phyloP scores from a whole-genome alignment of 2,329 filamentous ascomycete species.

The Lachnellula hyalina region DNA sequence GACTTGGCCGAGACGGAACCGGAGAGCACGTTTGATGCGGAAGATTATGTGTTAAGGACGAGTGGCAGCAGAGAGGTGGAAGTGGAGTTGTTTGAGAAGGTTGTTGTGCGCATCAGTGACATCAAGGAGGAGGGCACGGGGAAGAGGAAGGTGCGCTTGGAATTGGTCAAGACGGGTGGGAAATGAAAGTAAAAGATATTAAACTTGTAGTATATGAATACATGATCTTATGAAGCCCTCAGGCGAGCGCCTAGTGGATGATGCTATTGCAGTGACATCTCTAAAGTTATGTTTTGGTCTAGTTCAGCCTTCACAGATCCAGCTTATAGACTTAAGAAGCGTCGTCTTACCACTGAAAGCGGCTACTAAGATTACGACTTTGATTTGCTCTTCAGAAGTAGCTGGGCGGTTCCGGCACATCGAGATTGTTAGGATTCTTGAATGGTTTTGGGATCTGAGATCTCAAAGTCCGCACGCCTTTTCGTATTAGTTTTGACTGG shows the following conservation, averaged over 20 bases:
- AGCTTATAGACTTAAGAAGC: background rate
- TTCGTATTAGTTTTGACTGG: background rate
- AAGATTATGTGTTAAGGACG: conserved; percentile 71
- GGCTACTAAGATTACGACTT: background rate
- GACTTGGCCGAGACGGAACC: conserved; percentile 77
- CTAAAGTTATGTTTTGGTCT: too few relatives aligned
- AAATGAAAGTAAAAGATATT: too few relatives aligned
- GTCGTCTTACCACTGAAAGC: background rate
- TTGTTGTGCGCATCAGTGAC: conserved; percentile 82
- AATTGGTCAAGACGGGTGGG: conserved; percentile 43
- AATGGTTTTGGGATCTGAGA: background rate
- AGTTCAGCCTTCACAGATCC: background rate
- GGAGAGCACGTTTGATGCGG: conserved; percentile 76
- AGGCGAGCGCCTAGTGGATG: too few relatives aligned
- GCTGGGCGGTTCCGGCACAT: background rate
- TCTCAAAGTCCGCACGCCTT: background rate
- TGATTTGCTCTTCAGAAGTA: background rate
- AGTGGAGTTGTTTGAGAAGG: conserved; percentile 87
- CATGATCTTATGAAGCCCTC: too few relatives aligned
- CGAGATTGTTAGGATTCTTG: background rate
- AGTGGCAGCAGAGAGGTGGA: conserved; percentile 49
- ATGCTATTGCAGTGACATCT: too few relatives aligned
- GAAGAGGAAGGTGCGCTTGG: conserved; percentile 84
- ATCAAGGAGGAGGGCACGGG: conserved; percentile 94
- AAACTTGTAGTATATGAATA: too few relatives aligned